phyloP scores from a whole-genome alignment of 1,284 basidiomycete genomes.

The Cryptococcus sp. region DNA sequence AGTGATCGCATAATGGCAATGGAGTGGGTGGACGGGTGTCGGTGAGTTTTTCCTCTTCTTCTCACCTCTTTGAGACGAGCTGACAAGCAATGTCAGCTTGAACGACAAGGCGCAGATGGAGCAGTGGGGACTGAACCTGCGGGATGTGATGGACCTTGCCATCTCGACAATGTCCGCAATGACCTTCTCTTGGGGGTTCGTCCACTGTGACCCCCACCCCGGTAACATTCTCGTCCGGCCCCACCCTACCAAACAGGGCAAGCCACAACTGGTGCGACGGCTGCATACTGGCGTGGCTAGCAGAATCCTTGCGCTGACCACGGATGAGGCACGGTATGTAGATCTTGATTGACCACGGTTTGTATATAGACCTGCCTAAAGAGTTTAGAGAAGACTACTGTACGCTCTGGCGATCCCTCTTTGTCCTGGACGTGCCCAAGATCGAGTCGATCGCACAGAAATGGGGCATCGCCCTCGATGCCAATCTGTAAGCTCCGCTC shows the following conservation, averaged over 20 bases:
- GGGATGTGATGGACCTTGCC: constrained; percentile 53
- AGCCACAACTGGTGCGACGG: constrained; percentile 66
- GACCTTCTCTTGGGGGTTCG: constrained; percentile 85
- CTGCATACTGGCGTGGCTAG: neutral
- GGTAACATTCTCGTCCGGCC: constrained; percentile 81
- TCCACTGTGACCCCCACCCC: constrained; percentile 62
- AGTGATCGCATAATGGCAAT: constrained; percentile 76
- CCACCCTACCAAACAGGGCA: constrained; percentile 58
- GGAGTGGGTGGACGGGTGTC: constrained; percentile 71
- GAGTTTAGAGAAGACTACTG: constrained; percentile 70
- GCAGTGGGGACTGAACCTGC: constrained; percentile 51
- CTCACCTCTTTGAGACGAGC: neutral
- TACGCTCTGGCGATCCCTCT: constrained; percentile 70
- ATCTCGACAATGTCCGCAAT: constrained; percentile 71
- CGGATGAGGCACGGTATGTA: constrained; percentile 8
- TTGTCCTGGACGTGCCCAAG: constrained; percentile 63
- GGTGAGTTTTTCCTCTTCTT: constrained; percentile 26
- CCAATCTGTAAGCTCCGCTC: constrained; percentile 58
- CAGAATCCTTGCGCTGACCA: no score
- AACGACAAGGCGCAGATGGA: constrained; percentile 59
- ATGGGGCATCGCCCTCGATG: constrained; percentile 73
- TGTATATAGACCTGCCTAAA: constrained; percentile 69
- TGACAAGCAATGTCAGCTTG: constrained; percentile 50
- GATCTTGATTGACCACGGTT: constrained; percentile 76
- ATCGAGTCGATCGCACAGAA: constrained; percentile 62